These are phyloP conservation scores for Grosmannia penicillata DNA, from an alignment of 2,329 filamentous ascomycete genomes.

Conservation along the genomic window DNA sequence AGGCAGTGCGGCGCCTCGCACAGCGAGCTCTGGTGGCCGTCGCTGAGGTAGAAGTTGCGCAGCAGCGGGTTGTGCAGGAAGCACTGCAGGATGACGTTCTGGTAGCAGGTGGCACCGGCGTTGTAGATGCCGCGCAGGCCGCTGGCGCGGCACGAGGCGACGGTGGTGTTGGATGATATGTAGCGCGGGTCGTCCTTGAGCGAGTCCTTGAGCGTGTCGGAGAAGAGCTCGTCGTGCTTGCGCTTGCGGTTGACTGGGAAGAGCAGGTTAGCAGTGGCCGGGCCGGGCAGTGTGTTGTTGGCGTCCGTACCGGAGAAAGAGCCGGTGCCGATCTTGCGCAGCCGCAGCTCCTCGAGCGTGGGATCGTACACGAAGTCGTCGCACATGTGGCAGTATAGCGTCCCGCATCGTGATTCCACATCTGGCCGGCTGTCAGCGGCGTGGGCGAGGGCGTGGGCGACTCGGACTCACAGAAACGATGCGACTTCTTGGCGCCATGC, in stretches of 20 bases:
- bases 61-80: conserved; percentile 88
- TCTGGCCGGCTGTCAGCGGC: conserved; percentile 31
- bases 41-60: conserved; percentile 80
- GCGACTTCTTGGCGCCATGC: conserved; percentile 54
- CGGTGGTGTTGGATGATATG: conserved; percentile 62
- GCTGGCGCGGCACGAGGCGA: conserved; percentile 52
- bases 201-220: conserved; percentile 43
- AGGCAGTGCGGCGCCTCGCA: conserved; percentile 52
- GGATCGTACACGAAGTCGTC: conserved; percentile 75
- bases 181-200: conserved; percentile 61
- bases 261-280: not conserved
- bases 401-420: conserved; percentile 62
- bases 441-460: not conserved
- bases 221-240: conserved; percentile 58
- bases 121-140: conserved; percentile 91
- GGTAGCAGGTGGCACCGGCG: conserved; percentile 96
- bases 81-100: conserved; percentile 89
- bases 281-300: not conserved
- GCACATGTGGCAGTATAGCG: conserved; percentile 68
- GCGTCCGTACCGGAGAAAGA: conserved; percentile 43
- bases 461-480: conserved; percentile 51
- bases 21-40: conserved; percentile 68
- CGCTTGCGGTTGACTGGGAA: conserved; percentile 46
- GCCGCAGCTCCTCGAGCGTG: conserved; percentile 59
- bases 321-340: conserved; percentile 54